Percentiles rank a stretch among this genome's conserved stretches.
Conservation (phyloP, 352 stramenopile genomes). For the Pythium utonaiense region DNA sequence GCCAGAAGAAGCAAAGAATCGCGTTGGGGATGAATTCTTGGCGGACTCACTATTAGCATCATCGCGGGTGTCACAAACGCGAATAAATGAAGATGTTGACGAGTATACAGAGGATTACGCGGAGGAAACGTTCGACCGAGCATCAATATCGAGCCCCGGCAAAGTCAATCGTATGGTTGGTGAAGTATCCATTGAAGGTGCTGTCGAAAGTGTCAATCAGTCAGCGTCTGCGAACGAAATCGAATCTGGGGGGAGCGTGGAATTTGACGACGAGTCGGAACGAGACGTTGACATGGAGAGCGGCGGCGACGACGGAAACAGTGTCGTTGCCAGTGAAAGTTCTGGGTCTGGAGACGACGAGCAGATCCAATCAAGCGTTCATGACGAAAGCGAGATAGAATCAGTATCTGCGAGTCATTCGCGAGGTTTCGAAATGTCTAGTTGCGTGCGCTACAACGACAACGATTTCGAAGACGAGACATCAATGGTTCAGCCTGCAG, state of each 20-base stretch:
- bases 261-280: background rate
- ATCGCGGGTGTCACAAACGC: background rate
- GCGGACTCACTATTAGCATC: background rate
- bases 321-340: background rate
- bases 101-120: slow-evolving; percentile 24
- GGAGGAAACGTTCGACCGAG: slow-evolving; percentile 42
- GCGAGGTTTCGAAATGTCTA: background rate
- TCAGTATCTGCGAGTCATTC: background rate
- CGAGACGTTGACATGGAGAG: background rate
- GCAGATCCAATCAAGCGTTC: background rate
- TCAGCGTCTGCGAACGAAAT: background rate
- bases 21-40: background rate
- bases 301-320: background rate
- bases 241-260: background rate
- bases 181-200: background rate
- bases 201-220: background rate
- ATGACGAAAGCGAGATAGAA: background rate
- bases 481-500: background rate
- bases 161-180: background rate
- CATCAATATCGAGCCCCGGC: slow-evolving; percentile 1
- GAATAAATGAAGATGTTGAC: slow-evolving; percentile 2
- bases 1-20: background rate
- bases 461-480: slow-evolving; percentile 18
- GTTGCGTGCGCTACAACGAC: slow-evolving; percentile 4
- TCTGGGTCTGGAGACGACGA: background rate